Base-by-base conservation (phyloP, 2,329 filamentous ascomycete genomes). In the Cytospora piceae region DNA sequence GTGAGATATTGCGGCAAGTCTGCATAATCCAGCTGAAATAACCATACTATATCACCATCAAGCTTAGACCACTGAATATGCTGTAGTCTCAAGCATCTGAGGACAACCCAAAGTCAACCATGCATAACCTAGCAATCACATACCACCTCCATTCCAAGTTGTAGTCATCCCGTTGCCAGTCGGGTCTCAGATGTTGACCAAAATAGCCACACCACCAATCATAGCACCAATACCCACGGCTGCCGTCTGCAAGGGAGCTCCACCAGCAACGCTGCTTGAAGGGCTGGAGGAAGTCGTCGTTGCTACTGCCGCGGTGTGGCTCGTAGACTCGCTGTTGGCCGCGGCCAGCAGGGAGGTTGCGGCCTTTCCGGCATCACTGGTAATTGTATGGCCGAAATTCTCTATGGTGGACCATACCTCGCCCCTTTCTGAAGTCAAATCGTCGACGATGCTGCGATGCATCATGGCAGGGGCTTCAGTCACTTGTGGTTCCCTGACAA, bases 191-290 rank as follows among this genome's bases (percentile, higher is more conserved):
- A 65, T 22, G 6, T 65, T 54, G 39, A 8, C 52, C 20, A 61
- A 27, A 22, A 53, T 1, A 52, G 42, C 63, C 24, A 61, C 46
- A 20, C 52, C 63, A 52, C 63, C 63, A 7, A 53, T 27, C 52
- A 65, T 42, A 9, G 53, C 58, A 14, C 58, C 63, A 24, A 65
- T 57, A 6, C 52, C 51, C 15, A 61, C 39, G 31, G 32, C 63
- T 11, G 63, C 58, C 24, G 58, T 61, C 20, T 52, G 63, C n/a
- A 7, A 29, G 7, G 37, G 27, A 2, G 55, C 63, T 2, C 9
- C 58, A 24, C 24, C 42, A 4, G 7, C 27, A 46, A 22, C 31
- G 22, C 34, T 60, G 52, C 11, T 42, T 17, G 22, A 37, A 8
- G 32, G 24, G 7, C 9, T 15, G 4, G 32, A 34, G 1, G 56